Conservation (phyloP, 306 rosid genomes). For the Arachis hypogaea region DNA sequence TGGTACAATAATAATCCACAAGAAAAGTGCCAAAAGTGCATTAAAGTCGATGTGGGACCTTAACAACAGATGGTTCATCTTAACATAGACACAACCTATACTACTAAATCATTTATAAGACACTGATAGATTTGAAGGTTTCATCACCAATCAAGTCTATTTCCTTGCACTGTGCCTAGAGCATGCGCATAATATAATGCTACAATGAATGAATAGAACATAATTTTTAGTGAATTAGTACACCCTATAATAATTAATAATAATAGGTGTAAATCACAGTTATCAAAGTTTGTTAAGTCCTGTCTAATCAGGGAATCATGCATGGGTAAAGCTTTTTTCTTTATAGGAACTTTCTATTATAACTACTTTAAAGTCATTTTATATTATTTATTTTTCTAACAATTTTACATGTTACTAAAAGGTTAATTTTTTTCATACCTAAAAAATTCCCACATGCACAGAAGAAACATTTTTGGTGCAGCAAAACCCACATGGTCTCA, state of each 20-base stretch:
- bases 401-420: not conserved
- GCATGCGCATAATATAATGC: constrained; percentile 59
- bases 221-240: too few species aligned
- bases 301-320: not conserved
- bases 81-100: constrained; percentile 31
- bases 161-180: constrained; percentile 50
- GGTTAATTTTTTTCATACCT: not conserved
- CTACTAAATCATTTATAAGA: constrained; percentile 39
- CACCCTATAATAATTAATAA: too few species aligned
- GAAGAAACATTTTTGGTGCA: not conserved
- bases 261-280: not conserved
- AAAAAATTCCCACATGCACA: not conserved
- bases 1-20: constrained; percentile 1
- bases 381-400: too few species aligned
- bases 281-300: not conserved
- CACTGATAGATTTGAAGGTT: constrained; percentile 46
- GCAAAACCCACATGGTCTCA: constrained; percentile 39
- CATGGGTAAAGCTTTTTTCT: not conserved
- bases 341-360: not conserved
- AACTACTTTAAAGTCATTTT: not conserved
- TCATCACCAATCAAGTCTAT: constrained; percentile 48
- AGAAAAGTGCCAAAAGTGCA: constrained; percentile 36
- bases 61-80: constrained; percentile 37
- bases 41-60: constrained; percentile 38
- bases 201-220: too few species aligned